Base-by-base conservation (phyloP, 495 filamentous ascomycete species). In the Talaromyces stipitatus region DNA sequence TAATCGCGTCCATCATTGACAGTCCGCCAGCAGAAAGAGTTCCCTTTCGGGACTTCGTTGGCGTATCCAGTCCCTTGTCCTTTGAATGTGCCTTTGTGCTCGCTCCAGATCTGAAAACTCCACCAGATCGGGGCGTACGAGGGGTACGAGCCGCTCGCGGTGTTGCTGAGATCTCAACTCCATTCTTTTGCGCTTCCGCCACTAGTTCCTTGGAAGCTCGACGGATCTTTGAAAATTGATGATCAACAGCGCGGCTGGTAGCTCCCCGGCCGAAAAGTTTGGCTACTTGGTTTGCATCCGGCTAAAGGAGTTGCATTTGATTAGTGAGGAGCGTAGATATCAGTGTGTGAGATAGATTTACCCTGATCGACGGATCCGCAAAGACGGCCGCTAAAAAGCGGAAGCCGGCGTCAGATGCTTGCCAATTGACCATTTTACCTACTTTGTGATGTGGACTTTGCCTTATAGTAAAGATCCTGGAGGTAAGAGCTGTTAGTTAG, bases 391-490 rank as follows among this genome's bases (percentile, higher is more conserved):
- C 69, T 2, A 75, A 12, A 0, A 75, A 59, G 16, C 72, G 69
- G 14, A 69, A 59, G 23, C 56, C 64, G 8, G 65, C 59, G 3
- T 69, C 65, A 0, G 59, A 9, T 0, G 47, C 52, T 46, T 69
- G 73, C 72, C 72, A 75, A 43, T 75, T 70, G 2, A 75, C 64
- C 72, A 75, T 75, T n/a, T 57, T 48, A 20, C 24, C 8, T 26
- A 11, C 4, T 5, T 24, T 14, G 14, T 8, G 36, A 2, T n/a
- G n/a, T n/a, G n/a, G n/a, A n/a, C n/a, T n/a, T n/a, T n/a, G n/a
- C n/a, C n/a, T n/a, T n/a, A n/a, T n/a, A n/a, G n/a, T n/a, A n/a
- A n/a, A n/a, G n/a, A n/a, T n/a, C n/a, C 36, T 41, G 16, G 18
- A 6, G 2, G 33, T 14, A 8, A 41, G n/a, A 41, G 6, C 8